phyloP scores from a whole-genome alignment of 768 basidiomycete genomes.

The Albatrellus ellisii region DNA sequence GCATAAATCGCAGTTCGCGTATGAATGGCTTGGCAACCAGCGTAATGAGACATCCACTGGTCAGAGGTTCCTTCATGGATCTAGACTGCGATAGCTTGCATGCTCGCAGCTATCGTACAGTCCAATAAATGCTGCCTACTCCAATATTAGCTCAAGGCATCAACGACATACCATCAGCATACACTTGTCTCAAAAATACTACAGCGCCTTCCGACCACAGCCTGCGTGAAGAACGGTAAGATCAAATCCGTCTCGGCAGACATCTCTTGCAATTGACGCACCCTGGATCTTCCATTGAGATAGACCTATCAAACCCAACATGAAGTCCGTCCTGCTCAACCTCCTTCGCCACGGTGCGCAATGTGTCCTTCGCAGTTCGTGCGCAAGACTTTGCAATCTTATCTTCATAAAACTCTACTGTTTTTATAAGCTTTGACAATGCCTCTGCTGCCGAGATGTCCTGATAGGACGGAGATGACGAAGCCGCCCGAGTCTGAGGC shows the following conservation, averaged over 20 bases:
- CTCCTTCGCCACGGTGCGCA: conserved; percentile 44
- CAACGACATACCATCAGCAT: conserved; percentile 12
- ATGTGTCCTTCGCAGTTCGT: conserved; percentile 38
- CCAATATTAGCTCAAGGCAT: conserved; percentile 10
- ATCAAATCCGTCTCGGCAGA: not conserved
- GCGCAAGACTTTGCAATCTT: conserved; percentile 32
- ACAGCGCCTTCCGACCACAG: conserved; percentile 7
- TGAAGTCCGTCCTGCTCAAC: conserved; percentile 52
- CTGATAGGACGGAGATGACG: conserved; percentile 15
- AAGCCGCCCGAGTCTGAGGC: conserved; percentile 8
- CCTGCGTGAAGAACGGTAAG: conserved; percentile 1
- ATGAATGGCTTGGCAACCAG: no score
- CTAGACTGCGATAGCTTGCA: not conserved
- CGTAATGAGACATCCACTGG: no score
- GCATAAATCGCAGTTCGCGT: no score
- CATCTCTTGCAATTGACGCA: no score
- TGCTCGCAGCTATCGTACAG: not conserved
- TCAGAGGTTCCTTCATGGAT: no score
- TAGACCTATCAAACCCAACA: conserved; percentile 21
- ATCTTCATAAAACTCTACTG: conserved; percentile 39
- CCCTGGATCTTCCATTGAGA: conserved; percentile 28
- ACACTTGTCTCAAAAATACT: conserved; percentile 10
- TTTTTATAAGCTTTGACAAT: conserved; percentile 28
- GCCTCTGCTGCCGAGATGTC: conserved; percentile 21
- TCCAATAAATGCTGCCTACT: not conserved